Base-by-base conservation (phyloP, 2,329 filamentous ascomycete genomes). In the Colletotrichum sp. region DNA sequence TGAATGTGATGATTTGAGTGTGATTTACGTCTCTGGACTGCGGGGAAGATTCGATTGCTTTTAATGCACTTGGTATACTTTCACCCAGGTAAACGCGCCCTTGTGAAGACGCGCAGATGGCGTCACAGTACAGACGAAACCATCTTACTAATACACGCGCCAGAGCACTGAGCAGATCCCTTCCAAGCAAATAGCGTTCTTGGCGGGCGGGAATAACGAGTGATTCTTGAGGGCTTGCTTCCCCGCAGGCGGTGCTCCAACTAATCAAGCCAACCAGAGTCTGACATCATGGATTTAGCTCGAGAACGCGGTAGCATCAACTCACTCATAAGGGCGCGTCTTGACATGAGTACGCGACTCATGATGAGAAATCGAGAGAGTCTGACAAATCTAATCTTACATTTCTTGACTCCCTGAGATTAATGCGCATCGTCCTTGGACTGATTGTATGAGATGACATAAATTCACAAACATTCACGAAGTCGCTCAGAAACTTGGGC, bases 231-330 rank as follows among this genome's bases (percentile, higher is more conserved):
- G 12, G 58, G 30, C 18, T 32, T 32, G 30, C 18, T 61, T 61
- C 58, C 30, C 58, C 58, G 58, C 58, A 32, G 58, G 10, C 28
- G 30, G 43, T 13, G 3, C 58, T 32, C 58, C 16, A 32, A 34
- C 34, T 16, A 13, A 48, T 6, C 18, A 48, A 21, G 3, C 43
- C 43, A 21, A 48, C 43, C 43, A 21, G n/a, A n/a, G 58, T 43
- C 66, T 74, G 67, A 74, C 71, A 74, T 74, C 67, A 65, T 71
- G 58, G 43, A 36, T 18, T n/a, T 10, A 43, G 16, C 32, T 38
- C 16, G 34, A 18, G 30, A 52, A 61, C 8, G 66, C 32, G 28
- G 38, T 9, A 36, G 38, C 26, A 74, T 71, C 71, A n/a, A 43
- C 43, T 48, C 48, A 36, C 2, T 28, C 32, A 9, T 28, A 24